These are phyloP conservation scores for Xylariaceae sp. DNA, from an alignment of 2,329 filamentous ascomycete genomes.

Conservation along the genomic window DNA sequence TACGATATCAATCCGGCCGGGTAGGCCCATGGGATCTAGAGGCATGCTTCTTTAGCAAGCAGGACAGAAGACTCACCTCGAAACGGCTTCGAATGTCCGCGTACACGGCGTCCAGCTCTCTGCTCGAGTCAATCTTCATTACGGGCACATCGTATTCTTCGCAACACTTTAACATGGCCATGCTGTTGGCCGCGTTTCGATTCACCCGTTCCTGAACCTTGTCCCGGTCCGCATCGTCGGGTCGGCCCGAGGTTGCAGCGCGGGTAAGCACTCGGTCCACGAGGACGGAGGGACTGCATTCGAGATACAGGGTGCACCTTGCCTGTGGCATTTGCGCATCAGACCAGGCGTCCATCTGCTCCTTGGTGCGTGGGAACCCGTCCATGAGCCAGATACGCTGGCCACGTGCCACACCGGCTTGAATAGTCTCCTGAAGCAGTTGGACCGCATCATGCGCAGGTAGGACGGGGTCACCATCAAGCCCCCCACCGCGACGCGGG, in stretches of 20 bases:
- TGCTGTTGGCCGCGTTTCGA: constrained; percentile 1
- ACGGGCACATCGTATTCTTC: constrained; percentile 9
- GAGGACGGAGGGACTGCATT: constrained; percentile 12
- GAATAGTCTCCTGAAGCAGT: constrained; percentile 18
- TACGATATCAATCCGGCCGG: neutral
- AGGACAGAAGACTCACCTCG: constrained; percentile 8
- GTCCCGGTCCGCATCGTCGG: constrained; percentile 15
- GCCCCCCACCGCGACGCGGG: constrained; percentile 12
- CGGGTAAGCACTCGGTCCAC: constrained; percentile 14
- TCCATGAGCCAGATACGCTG: constrained; percentile 23
- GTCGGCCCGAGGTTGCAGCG: constrained; percentile 16
- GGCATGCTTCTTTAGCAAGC: neutral
- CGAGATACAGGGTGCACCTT: constrained; percentile 12
- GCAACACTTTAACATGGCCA: neutral
- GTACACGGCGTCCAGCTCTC: constrained; percentile 14
- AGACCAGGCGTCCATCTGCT: constrained; percentile 17
- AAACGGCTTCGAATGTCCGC: constrained; percentile 13
- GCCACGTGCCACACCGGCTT: constrained; percentile 9
- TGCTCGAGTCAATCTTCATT: constrained; percentile 11
- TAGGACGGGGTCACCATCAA: constrained; percentile 12
- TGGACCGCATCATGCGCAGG: constrained; percentile 13
- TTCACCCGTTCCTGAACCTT: constrained; percentile 13
- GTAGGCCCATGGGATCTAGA: neutral
- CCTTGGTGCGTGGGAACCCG: constrained; percentile 20
- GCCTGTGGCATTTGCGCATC: constrained; percentile 13